phyloP scores from a whole-genome alignment of 164 flowering plant species.

The Saururus chinensis region DNA sequence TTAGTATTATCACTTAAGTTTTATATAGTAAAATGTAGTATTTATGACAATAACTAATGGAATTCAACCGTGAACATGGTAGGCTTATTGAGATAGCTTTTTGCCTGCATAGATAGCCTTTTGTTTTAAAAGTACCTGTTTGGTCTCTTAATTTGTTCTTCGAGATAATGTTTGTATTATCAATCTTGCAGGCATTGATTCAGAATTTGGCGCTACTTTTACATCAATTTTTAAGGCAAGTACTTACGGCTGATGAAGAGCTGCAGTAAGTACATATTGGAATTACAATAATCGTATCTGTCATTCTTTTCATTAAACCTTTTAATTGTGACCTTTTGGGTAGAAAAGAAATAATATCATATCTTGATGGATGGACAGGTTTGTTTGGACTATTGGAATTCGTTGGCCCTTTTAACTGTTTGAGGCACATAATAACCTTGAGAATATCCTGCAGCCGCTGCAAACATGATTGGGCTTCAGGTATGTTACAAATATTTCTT shows the following conservation, averaged over 20 bases:
- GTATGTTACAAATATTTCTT: conserved; percentile 19
- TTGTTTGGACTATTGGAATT: no score
- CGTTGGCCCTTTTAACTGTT: conserved; percentile 79
- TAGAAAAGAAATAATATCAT: background rate
- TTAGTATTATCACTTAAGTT: background rate
- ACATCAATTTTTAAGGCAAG: conserved; percentile 87
- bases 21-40: no score
- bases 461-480: conserved; percentile 75
- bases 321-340: background rate
- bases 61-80: no score
- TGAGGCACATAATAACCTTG: conserved; percentile 67
- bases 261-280: no score
- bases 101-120: no score
- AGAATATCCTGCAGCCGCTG: conserved; percentile 63
- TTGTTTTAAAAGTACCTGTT: no score
- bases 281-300: no score
- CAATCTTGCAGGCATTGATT: conserved; percentile 70
- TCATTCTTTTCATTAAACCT: background rate
- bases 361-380: no score
- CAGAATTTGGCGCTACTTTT: conserved; percentile 89
- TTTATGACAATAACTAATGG: background rate
- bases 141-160: no score
- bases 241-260: background rate
- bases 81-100: background rate
- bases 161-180: background rate